Conservation (phyloP, 2,329 filamentous ascomycete genomes). For the Aspergillus candidus region DNA sequence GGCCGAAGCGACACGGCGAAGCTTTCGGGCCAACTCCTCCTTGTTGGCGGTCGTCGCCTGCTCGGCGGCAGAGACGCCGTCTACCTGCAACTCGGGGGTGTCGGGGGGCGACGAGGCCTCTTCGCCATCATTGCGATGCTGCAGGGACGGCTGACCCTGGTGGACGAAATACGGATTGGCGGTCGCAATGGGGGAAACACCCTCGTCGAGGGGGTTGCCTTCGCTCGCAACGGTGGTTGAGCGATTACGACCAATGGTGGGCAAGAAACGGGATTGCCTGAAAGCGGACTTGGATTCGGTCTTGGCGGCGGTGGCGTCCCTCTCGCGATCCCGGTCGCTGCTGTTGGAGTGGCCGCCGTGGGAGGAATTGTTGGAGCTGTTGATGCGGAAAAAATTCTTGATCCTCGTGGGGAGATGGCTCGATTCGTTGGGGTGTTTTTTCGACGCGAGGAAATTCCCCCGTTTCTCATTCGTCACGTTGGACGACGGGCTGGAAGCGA, state of each 20-base stretch:
- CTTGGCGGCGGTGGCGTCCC: slow-evolving; percentile 44
- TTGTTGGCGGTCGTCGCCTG: slow-evolving; percentile 74
- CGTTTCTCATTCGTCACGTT: slow-evolving; percentile 42
- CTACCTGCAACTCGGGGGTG: slow-evolving; percentile 71
- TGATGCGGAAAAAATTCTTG: slow-evolving; percentile 66
- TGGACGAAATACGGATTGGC: slow-evolving; percentile 97
- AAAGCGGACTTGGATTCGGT: slow-evolving; percentile 62
- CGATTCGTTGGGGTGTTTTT: slow-evolving; percentile 39
- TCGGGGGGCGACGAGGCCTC: slow-evolving; percentile 89
- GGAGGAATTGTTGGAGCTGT: slow-evolving; percentile 45
- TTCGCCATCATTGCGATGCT: slow-evolving; percentile 91
- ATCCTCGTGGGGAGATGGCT: slow-evolving; percentile 57
- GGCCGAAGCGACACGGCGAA: slow-evolving; percentile 89
- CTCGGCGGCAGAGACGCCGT: slow-evolving; percentile 59
- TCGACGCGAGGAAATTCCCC: slow-evolving; percentile 41
- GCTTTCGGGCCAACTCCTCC: slow-evolving; percentile 86
- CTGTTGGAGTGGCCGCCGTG: slow-evolving; percentile 25
- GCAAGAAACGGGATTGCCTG: slow-evolving; percentile 83
- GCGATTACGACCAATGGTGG: slow-evolving; percentile 77
- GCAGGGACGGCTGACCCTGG: slow-evolving; percentile 85
- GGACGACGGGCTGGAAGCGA: slow-evolving; percentile 32
- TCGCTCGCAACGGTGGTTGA: slow-evolving; percentile 90
- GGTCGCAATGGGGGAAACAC: slow-evolving; percentile 82
- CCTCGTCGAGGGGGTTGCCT: slow-evolving; percentile 82
- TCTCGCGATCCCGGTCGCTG: slow-evolving; percentile 28